Evolutionary conservation across 2,329 filamentous ascomycete genomes (phyloP).

Genomic region (Epichloe festucae): DNA sequence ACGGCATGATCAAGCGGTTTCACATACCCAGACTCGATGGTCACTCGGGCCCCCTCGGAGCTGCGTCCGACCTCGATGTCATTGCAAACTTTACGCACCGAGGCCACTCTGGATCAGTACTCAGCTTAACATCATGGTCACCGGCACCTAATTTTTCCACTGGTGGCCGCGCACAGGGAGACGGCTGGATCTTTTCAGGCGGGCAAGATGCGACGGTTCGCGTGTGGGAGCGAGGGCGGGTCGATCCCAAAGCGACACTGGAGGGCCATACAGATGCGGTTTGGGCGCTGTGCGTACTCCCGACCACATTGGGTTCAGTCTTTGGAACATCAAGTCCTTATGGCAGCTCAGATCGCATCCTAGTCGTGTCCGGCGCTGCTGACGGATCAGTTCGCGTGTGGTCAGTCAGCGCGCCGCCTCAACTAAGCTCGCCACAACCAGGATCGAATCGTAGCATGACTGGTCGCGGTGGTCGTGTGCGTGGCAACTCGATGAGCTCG

Average conservation of each 20-base stretch:
- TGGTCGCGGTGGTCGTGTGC: conserved; percentile 56
- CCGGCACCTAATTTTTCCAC: conserved; percentile 80
- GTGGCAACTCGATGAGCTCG: conserved; percentile 87
- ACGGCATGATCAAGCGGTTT: conserved; percentile 93
- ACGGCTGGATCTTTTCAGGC: conserved; percentile 97
- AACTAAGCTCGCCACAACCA: conserved; percentile 67
- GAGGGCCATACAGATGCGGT: conserved; percentile 93
- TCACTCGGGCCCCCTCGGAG: conserved; percentile 31
- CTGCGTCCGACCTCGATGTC: conserved; percentile 73
- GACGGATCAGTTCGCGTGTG: conserved; percentile 88
- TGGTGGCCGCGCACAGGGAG: conserved; percentile 73
- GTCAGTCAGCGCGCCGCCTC: conserved; percentile 85
- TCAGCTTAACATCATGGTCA: conserved; percentile 76
- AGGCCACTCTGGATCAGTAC: conserved; percentile 82
- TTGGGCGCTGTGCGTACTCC: conserved; percentile 88
- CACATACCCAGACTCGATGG: conserved; percentile 74
- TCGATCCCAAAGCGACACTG: conserved; percentile 88
- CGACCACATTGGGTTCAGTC: conserved; percentile 64
- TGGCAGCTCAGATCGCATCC: conserved; percentile 70
- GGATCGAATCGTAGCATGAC: conserved; percentile 44
- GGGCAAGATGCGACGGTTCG: conserved; percentile 87
- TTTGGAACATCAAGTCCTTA: conserved; percentile 66
- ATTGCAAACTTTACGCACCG: conserved; percentile 90
- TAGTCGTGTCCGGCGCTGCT: conserved; percentile 82
- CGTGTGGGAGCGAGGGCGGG: conserved; percentile 88